Evolutionary conservation across 2,329 filamentous ascomycete genomes (phyloP).

Genomic region (Pestalotiopsis sp.): DNA sequence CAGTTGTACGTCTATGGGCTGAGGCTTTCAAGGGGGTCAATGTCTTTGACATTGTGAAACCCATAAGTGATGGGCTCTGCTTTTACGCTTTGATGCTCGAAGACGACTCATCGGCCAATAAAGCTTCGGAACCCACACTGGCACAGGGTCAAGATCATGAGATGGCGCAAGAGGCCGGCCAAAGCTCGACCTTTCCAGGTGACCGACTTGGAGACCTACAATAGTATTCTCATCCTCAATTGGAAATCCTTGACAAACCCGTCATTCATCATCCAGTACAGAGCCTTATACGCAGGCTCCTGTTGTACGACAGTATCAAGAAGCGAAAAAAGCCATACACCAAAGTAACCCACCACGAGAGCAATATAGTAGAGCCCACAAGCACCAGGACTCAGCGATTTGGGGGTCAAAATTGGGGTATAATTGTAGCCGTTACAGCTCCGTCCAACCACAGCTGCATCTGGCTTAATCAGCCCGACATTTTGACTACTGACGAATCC

Average conservation of each 20-base stretch:
- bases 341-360: neutral
- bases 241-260: too few relatives aligned
- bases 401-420: neutral
- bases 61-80: too few relatives aligned
- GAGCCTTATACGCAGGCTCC: neutral
- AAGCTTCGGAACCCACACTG: neutral
- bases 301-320: neutral
- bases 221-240: too few relatives aligned
- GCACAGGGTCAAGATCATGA: too few relatives aligned
- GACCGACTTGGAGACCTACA: too few relatives aligned
- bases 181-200: too few relatives aligned
- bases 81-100: too few relatives aligned
- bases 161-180: too few relatives aligned
- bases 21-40: too few relatives aligned
- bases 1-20: too few relatives aligned
- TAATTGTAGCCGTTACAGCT: neutral
- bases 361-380: neutral
- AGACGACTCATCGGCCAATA: neutral
- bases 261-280: neutral
- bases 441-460: neutral
- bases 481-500: neutral
- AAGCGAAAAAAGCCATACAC: neutral
- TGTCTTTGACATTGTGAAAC: too few relatives aligned
- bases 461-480: neutral
- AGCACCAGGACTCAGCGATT: neutral